phyloP scores from a whole-genome alignment of 495 filamentous ascomycete genomes.

The Apiosordaria backusii region DNA sequence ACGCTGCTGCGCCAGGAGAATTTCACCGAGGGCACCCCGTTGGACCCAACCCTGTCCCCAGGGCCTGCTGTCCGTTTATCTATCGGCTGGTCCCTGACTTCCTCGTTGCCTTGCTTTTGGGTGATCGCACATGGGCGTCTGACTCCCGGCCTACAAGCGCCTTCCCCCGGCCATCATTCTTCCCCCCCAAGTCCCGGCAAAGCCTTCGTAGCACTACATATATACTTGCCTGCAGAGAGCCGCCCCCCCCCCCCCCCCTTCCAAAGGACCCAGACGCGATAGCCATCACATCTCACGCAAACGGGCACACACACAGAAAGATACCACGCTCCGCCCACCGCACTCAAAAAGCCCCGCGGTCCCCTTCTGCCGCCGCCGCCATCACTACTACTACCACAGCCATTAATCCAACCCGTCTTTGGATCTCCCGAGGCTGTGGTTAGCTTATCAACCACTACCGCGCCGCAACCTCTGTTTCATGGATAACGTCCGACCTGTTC shows the following conservation, averaged over 20 bases:
- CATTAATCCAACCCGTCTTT: constrained; percentile 2
- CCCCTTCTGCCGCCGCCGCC: constrained; percentile 14
- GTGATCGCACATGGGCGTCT: constrained; percentile 25
- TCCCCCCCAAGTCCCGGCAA: constrained; percentile 1
- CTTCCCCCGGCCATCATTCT: constrained; percentile 8
- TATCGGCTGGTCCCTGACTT: constrained; percentile 21
- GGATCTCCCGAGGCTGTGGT: constrained; percentile 17
- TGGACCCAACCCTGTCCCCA: constrained; percentile 14
- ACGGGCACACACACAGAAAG: constrained; percentile 1
- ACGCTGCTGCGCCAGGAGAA: constrained; percentile 22
- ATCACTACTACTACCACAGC: constrained; percentile 2
- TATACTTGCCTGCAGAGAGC: constrained; percentile 26
- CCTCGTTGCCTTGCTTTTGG: constrained; percentile 25
- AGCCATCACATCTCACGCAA: constrained; percentile 23
- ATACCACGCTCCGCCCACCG: neutral
- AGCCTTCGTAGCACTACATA: constrained; percentile 19
- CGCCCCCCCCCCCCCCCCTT: constrained; percentile 25
- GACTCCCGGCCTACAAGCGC: constrained; percentile 19
- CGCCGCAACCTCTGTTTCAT: constrained; percentile 20
- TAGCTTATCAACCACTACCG: constrained; percentile 8
- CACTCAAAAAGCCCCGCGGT: constrained; percentile 3
- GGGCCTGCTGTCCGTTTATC: constrained; percentile 29
- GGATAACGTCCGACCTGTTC: constrained; percentile 23
- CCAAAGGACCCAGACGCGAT: constrained; percentile 14
- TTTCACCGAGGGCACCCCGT: constrained; percentile 28